Evolutionary conservation across 2,329 filamentous ascomycete species (phyloP).

Genomic region (Fusarium miscanthi): DNA sequence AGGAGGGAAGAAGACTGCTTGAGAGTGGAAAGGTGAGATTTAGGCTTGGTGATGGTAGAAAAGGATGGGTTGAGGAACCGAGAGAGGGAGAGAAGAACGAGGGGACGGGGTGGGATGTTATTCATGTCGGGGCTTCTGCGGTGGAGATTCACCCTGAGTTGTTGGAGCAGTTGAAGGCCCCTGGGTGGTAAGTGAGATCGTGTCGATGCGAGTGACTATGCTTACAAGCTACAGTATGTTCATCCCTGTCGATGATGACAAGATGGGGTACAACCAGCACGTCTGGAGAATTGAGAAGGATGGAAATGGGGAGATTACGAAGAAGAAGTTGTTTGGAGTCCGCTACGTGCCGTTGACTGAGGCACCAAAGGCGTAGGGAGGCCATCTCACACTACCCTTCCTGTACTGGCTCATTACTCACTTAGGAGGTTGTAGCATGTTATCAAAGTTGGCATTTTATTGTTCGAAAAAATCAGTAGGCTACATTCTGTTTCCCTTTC

Average conservation of each 20-base stretch:
- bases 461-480: neutral
- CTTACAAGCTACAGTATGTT: conserved; percentile 67
- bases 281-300: conserved; percentile 83
- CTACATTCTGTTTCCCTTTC: neutral
- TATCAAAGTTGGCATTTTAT: neutral
- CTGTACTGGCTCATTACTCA: neutral
- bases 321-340: conserved; percentile 74
- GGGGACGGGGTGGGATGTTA: conserved; percentile 81
- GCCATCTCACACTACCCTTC: neutral
- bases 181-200: conserved; percentile 68
- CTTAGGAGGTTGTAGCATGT: neutral
- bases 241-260: conserved; percentile 75
- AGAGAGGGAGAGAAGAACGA: conserved; percentile 59
- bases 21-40: conserved; percentile 75
- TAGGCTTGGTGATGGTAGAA: conserved; percentile 78
- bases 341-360: conserved; percentile 83
- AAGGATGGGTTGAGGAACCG: conserved; percentile 65
- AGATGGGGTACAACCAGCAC: conserved; percentile 64
- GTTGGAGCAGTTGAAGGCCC: conserved; percentile 79
- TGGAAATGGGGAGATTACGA: conserved; percentile 68
- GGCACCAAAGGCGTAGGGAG: conserved; percentile 58
- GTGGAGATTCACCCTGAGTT: conserved; percentile 76
- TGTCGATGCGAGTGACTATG: too few relatives aligned
- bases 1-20: conserved; percentile 69
- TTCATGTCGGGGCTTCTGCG: conserved; percentile 93